Evolutionary conservation across 140 eudicot species (phyloP).

Genomic region (Flaveria floridana): DNA sequence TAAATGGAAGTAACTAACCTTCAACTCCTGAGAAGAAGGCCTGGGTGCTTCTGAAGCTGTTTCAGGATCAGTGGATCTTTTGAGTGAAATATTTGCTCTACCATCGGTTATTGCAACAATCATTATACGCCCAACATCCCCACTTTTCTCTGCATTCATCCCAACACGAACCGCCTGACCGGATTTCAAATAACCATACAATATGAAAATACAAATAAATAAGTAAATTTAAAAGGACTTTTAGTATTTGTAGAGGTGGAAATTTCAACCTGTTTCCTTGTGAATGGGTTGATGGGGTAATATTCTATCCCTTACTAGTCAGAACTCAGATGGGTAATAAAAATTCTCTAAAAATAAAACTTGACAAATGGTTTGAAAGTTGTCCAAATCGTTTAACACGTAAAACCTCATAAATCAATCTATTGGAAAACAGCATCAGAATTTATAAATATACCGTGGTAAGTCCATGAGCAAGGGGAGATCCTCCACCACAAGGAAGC

Average conservation of each 20-base stretch:
- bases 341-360: no score
- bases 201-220: neutral
- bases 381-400: neutral
- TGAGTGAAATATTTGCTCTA: conserved; percentile 90
- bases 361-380: neutral
- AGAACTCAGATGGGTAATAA: neutral
- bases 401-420: neutral
- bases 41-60: conserved; percentile 65
- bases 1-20: conserved; percentile 40
- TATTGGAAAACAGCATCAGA: neutral
- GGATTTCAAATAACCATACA: conserved; percentile 10
- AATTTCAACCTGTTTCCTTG: neutral
- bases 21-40: conserved; percentile 81
- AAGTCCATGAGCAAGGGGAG: conserved; percentile 99
- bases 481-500: conserved; percentile 99
- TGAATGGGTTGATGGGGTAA: neutral
- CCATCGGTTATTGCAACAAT: conserved; percentile 96
- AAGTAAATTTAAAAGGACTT: neutral
- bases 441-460: conserved; percentile 56
- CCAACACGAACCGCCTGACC: conserved; percentile 93
- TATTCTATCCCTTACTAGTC: neutral
- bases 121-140: conserved; percentile 98
- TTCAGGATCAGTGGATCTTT: conserved; percentile 92
- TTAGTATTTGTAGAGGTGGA: neutral
- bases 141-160: conserved; percentile 93